Evolutionary conservation across 352 stramenopile species (phyloP).

Genomic region (Phytophthora sp.): DNA sequence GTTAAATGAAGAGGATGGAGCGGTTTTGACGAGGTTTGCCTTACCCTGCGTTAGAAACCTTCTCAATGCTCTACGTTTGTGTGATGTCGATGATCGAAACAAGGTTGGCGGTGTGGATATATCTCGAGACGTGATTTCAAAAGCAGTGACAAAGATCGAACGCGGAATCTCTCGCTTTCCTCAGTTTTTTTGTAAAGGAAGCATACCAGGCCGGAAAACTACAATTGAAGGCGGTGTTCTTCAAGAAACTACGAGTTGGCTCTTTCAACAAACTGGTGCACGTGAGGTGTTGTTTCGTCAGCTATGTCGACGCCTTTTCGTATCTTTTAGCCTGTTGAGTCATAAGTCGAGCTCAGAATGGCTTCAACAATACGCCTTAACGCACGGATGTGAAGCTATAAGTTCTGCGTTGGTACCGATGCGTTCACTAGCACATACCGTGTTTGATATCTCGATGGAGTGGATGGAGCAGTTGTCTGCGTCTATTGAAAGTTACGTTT

Average conservation of each 20-base stretch:
- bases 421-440: conserved; percentile 39
- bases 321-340: conserved; percentile 52
- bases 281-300: conserved; percentile 45
- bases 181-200: conserved; percentile 45
- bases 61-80: conserved; percentile 65
- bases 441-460: conserved; percentile 33
- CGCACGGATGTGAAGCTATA: conserved; percentile 25
- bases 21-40: conserved; percentile 59
- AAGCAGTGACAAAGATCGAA: conserved; percentile 66
- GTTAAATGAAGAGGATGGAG: conserved; percentile 59
- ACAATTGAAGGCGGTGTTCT: conserved; percentile 17
- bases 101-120: conserved; percentile 42
- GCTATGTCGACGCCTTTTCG: conserved; percentile 50
- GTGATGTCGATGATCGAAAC: conserved; percentile 44
- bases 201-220: background rate
- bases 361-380: conserved; percentile 49
- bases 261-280: conserved; percentile 48
- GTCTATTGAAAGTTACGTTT: conserved; percentile 62
- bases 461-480: conserved; percentile 74
- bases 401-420: conserved; percentile 50
- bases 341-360: conserved; percentile 48
- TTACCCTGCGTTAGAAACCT: conserved; percentile 74
- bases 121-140: conserved; percentile 66
- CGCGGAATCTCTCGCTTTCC: conserved; percentile 56
- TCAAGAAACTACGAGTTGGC: conserved; percentile 34